A percentile compares a stretch with the other conserved stretches of the same genome.
phyloP scores from a whole-genome alignment of 805 yeast species.

The Diddensiella transvaalensis region DNA sequence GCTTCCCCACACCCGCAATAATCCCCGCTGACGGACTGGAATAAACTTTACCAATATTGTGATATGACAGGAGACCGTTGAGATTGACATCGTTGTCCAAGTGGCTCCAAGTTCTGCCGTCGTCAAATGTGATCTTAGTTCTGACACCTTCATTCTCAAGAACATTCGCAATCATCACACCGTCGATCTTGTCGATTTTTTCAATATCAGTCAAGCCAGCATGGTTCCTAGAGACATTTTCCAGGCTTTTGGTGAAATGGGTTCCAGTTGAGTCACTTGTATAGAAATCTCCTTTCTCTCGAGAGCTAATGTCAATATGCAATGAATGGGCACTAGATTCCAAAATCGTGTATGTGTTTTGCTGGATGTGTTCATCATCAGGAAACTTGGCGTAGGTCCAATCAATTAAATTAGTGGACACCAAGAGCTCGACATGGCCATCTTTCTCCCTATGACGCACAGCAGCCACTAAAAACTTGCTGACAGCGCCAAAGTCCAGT shows the following conservation, averaged over 20 bases:
- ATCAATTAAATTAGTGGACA: conserved; percentile 33
- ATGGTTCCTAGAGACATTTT: conserved; percentile 28
- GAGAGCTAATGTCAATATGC: conserved; percentile 37
- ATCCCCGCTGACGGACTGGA: conserved; percentile 44
- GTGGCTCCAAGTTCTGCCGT: conserved; percentile 37
- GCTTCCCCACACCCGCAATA: conserved; percentile 42
- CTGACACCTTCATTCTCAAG: conserved; percentile 20
- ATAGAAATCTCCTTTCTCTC: conserved; percentile 31
- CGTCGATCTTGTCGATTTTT: conserved; percentile 53
- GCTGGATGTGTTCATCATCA: conserved; percentile 19
- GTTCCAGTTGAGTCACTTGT: conserved; percentile 51
- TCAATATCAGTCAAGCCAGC: conserved; percentile 41
- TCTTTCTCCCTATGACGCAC: conserved; percentile 27
- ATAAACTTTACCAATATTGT: conserved; percentile 30
- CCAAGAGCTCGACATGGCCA: conserved; percentile 28
- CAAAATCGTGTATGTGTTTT: conserved; percentile 31
- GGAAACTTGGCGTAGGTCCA: conserved; percentile 40
- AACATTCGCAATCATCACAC: conserved; percentile 53
- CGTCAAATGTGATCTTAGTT: conserved; percentile 38
- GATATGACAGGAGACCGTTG: conserved; percentile 37
- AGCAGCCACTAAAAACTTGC: conserved; percentile 37
- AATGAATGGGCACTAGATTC: conserved; percentile 41
- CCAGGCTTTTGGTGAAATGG: conserved; percentile 44
- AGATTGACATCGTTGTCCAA: conserved; percentile 34
- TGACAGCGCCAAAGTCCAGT: conserved; percentile 35